Base-by-base conservation (phyloP, 768 basidiomycete species). In the Tricholomella constricta region DNA sequence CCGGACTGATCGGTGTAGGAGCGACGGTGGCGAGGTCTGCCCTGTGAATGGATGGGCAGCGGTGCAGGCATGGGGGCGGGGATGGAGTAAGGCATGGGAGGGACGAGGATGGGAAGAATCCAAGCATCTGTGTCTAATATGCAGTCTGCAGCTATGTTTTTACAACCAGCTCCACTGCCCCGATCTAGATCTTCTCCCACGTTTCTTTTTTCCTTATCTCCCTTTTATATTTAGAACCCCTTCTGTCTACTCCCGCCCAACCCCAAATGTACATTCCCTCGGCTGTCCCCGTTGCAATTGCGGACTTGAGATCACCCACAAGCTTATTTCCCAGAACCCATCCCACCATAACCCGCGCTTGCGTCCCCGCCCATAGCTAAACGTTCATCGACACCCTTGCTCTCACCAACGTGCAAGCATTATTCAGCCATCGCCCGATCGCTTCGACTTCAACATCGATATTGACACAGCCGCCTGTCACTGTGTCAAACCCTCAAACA, bases 1-100 rank as follows among this genome's bases (percentile, higher is more conserved):
- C 76, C 74, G 45, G 62, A 64, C 50, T 76, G 72, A 23, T 76
- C 71, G 36, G 72, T 68, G 61, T 70, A 73, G 14, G 70, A 69
- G 42, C 72, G 68, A 34, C 72, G 69, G 55, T 75, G 73, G 49
- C 71, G 67, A 25, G 69, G 63, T 9, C 71, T 64, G 41, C 68
- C 73, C 20, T 61, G 57, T 35, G 63, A 61, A 25, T 68, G 68
- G 44, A 56, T 54, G 26, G 64, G 65, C 10, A 66, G 60, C 15
- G 59, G 61, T 20, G 45, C 32, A 52, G 64, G 56, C 14, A 48
- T 23, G 42, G 61, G 55, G 22, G 62, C 60, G 8, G 67, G 69
- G 27, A 50, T 48, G 2, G 63, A 66, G 61, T 71, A 71, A 38
- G 72, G 72, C 70, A 73, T 71, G 15, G 44, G 26, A 20, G 23